Base-by-base conservation (phyloP, 257 asterid species). In the Solanum piurae region DNA sequence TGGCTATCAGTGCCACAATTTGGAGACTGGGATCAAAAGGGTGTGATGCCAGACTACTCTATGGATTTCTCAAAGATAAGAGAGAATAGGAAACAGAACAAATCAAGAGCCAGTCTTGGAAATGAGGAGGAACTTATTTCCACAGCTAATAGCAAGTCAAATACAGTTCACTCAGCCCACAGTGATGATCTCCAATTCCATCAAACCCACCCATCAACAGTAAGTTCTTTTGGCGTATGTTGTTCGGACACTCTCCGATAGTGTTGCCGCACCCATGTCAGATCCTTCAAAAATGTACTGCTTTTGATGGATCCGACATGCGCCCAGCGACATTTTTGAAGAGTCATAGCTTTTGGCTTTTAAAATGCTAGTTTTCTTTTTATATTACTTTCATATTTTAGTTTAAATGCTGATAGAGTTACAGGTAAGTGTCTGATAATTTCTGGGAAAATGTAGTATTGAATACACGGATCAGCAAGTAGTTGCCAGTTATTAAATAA, bases 11-110 rank as follows among this genome's bases (percentile, higher is more conserved):
- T 96, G 90, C 98, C 99, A 60, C 99, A 96, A 60, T 96, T 96
- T 88, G 99, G 99, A 31, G 98, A 96, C 89, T 96, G 99, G 99
- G 99, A 96, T 87, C 99, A 95, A 84, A 94, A 96, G 91, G 97
- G 98, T 20, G 90, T 83, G 1, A 37, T 95, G 91, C 98, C 99
- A 3, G 98, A 95, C 82, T 96, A 96, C 89, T 96, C 99, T 0
- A 86, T 96, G 98, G 99, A 96, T 88, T 96, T 96, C 87, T 91
- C 98, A 1, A 96, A 96, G 89, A 94, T 96, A 83, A 87, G 99
- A 90, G 99, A 95, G 89, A 96, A 90, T 93, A 92, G 98, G 89
- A 96, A 95, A 88, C 99, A 95, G 88, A 96, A 96, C 95, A 96
- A 96, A 91, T 96, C 98, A 27, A 92, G 99, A 83, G 98, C 98